These are phyloP conservation scores for Arachis stenosperma DNA, from an alignment of 306 rosid genomes.

Conservation along the genomic window DNA sequence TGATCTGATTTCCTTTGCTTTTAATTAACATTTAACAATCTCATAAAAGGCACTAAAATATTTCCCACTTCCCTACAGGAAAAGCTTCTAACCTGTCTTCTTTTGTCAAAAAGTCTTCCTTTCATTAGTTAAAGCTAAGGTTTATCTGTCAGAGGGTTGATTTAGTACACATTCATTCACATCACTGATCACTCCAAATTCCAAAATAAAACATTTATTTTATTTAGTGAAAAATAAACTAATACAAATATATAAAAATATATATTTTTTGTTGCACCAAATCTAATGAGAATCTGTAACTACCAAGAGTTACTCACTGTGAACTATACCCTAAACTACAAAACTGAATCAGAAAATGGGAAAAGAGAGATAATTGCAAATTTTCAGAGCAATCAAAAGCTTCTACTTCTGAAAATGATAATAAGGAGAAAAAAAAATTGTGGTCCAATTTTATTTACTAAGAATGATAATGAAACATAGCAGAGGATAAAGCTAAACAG, in stretches of 20 bases:
- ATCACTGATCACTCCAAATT: background rate
- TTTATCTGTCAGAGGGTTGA: background rate
- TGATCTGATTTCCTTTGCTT: background rate
- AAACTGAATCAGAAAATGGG: background rate
- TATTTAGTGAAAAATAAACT: background rate
- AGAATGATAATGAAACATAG: too few species aligned
- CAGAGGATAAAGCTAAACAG: background rate
- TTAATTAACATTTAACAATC: background rate
- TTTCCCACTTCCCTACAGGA: background rate
- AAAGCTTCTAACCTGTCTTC: background rate
- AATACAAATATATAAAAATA: background rate
- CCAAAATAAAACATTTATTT: too few species aligned
- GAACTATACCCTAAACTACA: background rate
- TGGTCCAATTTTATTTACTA: background rate
- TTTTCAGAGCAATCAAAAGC: slow-evolving; percentile 13
- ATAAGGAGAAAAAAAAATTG: background rate
- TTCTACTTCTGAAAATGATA: background rate
- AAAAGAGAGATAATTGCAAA: background rate
- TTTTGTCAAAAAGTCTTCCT: background rate
- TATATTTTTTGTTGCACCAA: background rate
- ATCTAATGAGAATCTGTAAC: background rate
- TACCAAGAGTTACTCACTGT: background rate
- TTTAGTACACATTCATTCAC: slow-evolving; percentile 7
- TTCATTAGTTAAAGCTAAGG: background rate
- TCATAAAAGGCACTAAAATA: background rate